These are phyloP conservation scores for Tetraselmis striata DNA, from an alignment of 139 green algal genomes.

Conservation along the genomic window DNA sequence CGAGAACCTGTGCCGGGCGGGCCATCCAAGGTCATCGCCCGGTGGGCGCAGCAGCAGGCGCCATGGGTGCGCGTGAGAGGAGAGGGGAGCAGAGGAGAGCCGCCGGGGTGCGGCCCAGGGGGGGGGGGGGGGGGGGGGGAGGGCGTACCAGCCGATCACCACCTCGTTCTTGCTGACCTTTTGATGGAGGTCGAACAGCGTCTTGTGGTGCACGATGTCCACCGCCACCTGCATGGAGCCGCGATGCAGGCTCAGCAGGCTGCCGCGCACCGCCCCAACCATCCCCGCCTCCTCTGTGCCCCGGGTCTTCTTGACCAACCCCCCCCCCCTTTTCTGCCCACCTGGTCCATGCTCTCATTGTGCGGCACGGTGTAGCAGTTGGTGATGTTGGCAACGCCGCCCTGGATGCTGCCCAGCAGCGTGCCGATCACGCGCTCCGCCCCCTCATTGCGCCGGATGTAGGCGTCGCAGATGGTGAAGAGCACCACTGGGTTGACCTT, in stretches of 20 bases:
- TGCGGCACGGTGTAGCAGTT: conserved; percentile 94
- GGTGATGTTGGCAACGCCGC: conserved; percentile 67
- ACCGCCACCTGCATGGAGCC: conserved; percentile 88
- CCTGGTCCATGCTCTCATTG: conserved; percentile 84
- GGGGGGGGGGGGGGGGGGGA: background rate
- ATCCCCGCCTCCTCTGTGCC: too few species aligned
- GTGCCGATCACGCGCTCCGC: conserved; percentile 92
- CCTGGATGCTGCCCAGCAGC: conserved; percentile 70
- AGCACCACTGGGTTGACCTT: conserved; percentile 87
- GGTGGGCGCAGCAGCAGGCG: too few species aligned
- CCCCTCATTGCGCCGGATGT: conserved; percentile 74
- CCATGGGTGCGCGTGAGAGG: too few species aligned
- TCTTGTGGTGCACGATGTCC: conserved; percentile 91
- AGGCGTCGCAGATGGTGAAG: conserved; percentile 89
- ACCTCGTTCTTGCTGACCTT: conserved; percentile 74
- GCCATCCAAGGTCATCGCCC: too few species aligned
- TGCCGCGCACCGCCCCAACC: too few species aligned
- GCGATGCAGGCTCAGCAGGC: too few species aligned
- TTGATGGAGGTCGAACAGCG: conserved; percentile 85
- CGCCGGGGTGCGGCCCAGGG: background rate
- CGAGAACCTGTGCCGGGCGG: conserved; percentile 76
- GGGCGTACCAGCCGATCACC: conserved; percentile 83
- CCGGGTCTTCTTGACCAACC: too few species aligned
- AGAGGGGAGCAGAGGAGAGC: background rate
- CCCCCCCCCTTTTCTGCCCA: conserved; percentile 26